Conservation (phyloP, 306 rosid genomes). For the Cucumis sativus region DNA sequence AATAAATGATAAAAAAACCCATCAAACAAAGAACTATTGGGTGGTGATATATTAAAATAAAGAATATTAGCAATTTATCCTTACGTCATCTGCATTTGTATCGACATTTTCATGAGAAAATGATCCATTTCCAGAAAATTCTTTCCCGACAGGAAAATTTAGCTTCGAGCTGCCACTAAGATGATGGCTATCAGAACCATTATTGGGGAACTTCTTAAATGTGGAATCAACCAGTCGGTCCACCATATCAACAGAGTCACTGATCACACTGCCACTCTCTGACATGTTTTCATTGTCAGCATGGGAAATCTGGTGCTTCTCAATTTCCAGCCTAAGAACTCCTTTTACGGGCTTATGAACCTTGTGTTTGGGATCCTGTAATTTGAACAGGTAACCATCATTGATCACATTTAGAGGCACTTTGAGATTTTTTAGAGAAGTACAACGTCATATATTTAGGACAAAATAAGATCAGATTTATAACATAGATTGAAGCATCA, state of each 20-base stretch:
- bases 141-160: constrained; percentile 48
- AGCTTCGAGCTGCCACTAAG: constrained; percentile 60
- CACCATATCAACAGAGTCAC: constrained; percentile 65
- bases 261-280: constrained; percentile 75
- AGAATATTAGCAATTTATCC: constrained; percentile 13
- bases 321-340: constrained; percentile 78
- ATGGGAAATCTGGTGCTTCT: constrained; percentile 77
- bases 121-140: constrained; percentile 54
- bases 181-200: constrained; percentile 71
- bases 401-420: not conserved
- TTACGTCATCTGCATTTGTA: constrained; percentile 60
- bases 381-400: constrained; percentile 12
- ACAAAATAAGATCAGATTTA: not conserved
- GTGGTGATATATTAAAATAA: not conserved
- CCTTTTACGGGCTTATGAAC: constrained; percentile 95
- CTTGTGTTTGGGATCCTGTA: constrained; percentile 90
- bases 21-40: not conserved
- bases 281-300: constrained; percentile 76
- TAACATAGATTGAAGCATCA: constrained; percentile 8
- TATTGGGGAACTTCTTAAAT: constrained; percentile 52
- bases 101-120: constrained; percentile 43
- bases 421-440: not conserved
- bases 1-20: not conserved
- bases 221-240: constrained; percentile 48
- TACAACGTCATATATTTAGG: not conserved